Conservation (phyloP, 768 basidiomycete genomes). For the Hypholoma sublateritium region DNA sequence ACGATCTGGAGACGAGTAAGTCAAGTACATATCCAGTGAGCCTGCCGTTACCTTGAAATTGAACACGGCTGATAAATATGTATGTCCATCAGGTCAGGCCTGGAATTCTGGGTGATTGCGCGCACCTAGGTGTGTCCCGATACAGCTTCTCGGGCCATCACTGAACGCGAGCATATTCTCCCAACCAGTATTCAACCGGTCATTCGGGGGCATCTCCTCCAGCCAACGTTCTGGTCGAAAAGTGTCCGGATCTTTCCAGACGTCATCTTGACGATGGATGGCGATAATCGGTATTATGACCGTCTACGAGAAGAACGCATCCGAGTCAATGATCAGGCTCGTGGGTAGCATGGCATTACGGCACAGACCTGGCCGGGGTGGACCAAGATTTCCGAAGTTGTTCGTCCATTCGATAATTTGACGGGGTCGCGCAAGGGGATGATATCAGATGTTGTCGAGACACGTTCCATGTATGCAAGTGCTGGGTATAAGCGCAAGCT, state of each 20-base stretch:
- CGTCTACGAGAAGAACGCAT: neutral
- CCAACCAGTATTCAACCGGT: neutral
- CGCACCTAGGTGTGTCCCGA: constrained; percentile 1
- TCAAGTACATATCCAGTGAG: neutral
- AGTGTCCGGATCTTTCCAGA: constrained; percentile 1
- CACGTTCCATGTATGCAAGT: constrained; percentile 5
- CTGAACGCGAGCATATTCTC: constrained; percentile 2
- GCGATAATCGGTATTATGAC: constrained; percentile 5
- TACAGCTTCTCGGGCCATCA: constrained; percentile 3
- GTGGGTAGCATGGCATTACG: neutral
- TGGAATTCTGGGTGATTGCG: neutral
- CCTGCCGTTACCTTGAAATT: neutral
- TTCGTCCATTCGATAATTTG: neutral
- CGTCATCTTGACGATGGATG: neutral
- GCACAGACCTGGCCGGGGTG: neutral
- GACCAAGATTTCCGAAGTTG: neutral
- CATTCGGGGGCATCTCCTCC: neutral
- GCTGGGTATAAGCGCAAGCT: constrained; percentile 3
- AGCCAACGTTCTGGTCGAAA: constrained; percentile 5
- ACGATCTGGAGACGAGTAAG: neutral
- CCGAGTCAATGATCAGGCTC: neutral
- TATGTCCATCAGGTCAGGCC: neutral
- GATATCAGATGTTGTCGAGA: neutral
- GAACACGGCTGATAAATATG: neutral
- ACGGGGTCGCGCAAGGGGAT: neutral